A percentile compares a stretch with the other conserved stretches of the same genome.
phyloP scores from a whole-genome alignment of 2,329 filamentous ascomycete species.

The Phyllosticta citribraziliensis region DNA sequence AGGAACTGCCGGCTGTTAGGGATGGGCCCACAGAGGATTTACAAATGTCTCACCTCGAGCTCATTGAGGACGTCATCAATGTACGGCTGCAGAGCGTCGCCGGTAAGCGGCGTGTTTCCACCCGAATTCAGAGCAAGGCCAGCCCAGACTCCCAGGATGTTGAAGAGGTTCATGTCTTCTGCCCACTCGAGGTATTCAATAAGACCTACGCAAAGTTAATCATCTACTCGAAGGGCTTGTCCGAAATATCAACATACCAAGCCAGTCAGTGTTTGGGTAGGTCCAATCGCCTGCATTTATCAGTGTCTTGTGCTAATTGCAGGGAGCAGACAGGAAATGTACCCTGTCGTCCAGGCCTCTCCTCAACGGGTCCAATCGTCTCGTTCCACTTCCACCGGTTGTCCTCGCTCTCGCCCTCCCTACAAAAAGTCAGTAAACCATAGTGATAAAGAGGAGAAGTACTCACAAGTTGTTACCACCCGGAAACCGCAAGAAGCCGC shows the following conservation, averaged over 20 bases:
- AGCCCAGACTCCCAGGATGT: conserved; percentile 48
- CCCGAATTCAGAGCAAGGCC: conserved; percentile 39
- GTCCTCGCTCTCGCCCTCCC: conserved; percentile 33
- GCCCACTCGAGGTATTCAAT: conserved; percentile 54
- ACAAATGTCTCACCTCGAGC: conserved; percentile 35
- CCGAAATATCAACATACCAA: conserved; percentile 26
- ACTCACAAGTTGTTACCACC: conserved; percentile 46
- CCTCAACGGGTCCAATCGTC: conserved; percentile 44
- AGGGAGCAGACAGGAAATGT: conserved; percentile 38
- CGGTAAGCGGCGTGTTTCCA: conserved; percentile 37
- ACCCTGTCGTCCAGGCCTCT: conserved; percentile 44
- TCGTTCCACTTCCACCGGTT: conserved; percentile 39
- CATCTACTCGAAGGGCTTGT: too few species aligned
- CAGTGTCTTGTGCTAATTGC: conserved; percentile 18
- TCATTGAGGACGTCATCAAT: conserved; percentile 53
- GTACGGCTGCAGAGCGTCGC: conserved; percentile 44
- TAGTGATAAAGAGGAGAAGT: not conserved
- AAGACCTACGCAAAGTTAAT: too few species aligned
- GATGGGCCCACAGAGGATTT: not conserved
- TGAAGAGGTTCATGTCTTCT: conserved; percentile 49
- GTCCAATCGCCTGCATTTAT: conserved; percentile 40
- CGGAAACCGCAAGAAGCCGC: conserved; percentile 51
- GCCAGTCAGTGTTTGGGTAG: conserved; percentile 52
- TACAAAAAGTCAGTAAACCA: not conserved
- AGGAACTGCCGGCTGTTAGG: conserved; percentile 35